Conservation (phyloP, 2,329 filamentous ascomycete species). For the Cordyceps cateniannulata region DNA sequence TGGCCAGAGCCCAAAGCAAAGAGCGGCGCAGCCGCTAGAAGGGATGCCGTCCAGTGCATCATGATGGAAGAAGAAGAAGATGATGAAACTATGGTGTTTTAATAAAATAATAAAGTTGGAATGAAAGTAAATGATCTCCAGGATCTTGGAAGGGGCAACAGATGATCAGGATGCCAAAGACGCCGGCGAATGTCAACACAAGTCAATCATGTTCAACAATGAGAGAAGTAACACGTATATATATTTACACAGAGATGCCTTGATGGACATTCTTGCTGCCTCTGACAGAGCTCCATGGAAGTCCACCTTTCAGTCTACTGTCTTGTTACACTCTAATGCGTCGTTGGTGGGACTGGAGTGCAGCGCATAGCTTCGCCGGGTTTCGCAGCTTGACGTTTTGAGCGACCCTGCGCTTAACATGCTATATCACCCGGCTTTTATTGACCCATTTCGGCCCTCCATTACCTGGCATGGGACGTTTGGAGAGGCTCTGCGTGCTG, state of each 20-base stretch:
- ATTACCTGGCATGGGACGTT: neutral
- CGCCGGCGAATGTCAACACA: neutral
- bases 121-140: neutral
- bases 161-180: neutral
- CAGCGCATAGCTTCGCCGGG: neutral
- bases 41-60: conserved; percentile 6
- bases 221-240: neutral
- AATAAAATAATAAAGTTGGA: neutral
- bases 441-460: neutral
- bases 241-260: neutral
- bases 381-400: neutral
- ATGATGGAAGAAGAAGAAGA: neutral
- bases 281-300: neutral
- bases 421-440: neutral
- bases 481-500: too few species aligned
- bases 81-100: neutral
- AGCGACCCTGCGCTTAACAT: neutral
- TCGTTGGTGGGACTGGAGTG: neutral
- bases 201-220: too few species aligned
- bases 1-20: conserved; percentile 27
- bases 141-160: neutral
- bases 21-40: neutral
- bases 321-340: neutral
- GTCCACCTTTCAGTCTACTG: neutral
- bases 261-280: too few species aligned